Conservation (phyloP, 2,329 filamentous ascomycete genomes). For the Phaeosphaeriaceae sp. region DNA sequence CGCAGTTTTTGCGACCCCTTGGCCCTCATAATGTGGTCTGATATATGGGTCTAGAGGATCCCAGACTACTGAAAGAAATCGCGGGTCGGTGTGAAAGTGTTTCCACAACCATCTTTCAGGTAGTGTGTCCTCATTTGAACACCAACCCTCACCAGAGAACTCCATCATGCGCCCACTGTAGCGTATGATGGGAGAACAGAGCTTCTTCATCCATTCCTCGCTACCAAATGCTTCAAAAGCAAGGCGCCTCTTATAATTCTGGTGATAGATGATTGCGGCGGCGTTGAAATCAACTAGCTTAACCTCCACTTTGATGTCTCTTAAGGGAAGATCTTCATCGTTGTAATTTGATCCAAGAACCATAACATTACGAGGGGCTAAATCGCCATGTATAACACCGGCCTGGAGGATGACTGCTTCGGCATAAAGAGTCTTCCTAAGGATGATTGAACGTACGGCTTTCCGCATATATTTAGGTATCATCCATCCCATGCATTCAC, state of each 20-base stretch:
- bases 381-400: slow-evolving; percentile 8
- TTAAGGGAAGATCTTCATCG: not conserved
- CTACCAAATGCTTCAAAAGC: too few species aligned
- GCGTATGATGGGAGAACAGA: not conserved
- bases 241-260: not conserved
- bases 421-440: slow-evolving; percentile 3
- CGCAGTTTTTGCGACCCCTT: too few species aligned
- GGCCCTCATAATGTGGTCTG: not conserved
- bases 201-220: too few species aligned
- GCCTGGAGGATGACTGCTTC: slow-evolving; percentile 6
- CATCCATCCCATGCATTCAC: not conserved
- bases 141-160: not conserved
- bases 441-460: not conserved
- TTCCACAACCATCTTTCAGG: slow-evolving; percentile 6
- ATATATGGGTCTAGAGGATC: not conserved
- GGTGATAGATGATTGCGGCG: not conserved
- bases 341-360: not conserved
- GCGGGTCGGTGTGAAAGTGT: slow-evolving; percentile 3
- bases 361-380: slow-evolving; percentile 16
- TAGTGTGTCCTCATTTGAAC: not conserved
- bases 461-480: not conserved
- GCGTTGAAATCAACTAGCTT: slow-evolving; percentile 9
- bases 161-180: not conserved
- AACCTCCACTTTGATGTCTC: not conserved
- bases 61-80: slow-evolving; percentile 5